A percentile compares a stretch with the other conserved stretches of the same genome.
These are phyloP conservation scores for Chaetothyriales sp. DNA, from an alignment of 2,329 filamentous ascomycete species.

Conservation along the genomic window DNA sequence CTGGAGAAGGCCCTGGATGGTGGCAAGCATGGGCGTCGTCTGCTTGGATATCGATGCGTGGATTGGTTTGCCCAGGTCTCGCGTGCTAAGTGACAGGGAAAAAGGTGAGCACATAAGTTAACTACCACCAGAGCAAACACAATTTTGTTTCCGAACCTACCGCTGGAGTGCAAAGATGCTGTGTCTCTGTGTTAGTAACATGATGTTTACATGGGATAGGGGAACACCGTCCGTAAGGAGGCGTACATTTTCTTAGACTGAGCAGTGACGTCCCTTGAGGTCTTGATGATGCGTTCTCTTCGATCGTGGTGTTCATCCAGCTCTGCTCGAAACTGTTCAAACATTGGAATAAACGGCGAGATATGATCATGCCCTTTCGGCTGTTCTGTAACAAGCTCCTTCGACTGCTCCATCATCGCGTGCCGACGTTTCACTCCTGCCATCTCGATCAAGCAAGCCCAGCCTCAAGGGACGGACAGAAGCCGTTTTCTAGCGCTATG, in stretches of 20 bases:
- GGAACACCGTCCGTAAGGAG: conserved; percentile 1
- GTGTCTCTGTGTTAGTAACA: conserved; percentile 33
- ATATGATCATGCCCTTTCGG: conserved; percentile 10
- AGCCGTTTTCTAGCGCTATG: background rate
- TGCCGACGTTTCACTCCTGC: conserved; percentile 15
- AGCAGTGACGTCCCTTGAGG: conserved; percentile 80
- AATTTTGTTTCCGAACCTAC: conserved; percentile 29
- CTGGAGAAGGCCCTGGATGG: conserved; percentile 57
- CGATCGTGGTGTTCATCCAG: conserved; percentile 91
- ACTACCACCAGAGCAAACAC: background rate
- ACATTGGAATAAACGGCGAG: conserved; percentile 52
- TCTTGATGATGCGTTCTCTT: conserved; percentile 78
- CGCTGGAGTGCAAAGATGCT: conserved; percentile 78
- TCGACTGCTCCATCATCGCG: conserved; percentile 9
- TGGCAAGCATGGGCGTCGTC: conserved; percentile 52
- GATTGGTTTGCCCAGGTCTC: conserved; percentile 34
- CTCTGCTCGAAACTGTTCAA: conserved; percentile 71
- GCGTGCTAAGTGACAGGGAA: conserved; percentile 21
- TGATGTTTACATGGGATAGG: conserved; percentile 8
- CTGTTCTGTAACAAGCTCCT: conserved; percentile 7
- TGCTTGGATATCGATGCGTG: conserved; percentile 58
- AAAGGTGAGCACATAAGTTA: background rate
- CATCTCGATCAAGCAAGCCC: conserved; percentile 6
- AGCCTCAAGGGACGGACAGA: background rate
- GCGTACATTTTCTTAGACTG: conserved; percentile 90